Evolutionary conservation across 805 yeast genomes (phyloP), one percentile per base, ranked within the genome.

Genomic region (Kuraishia ogatae): DNA sequence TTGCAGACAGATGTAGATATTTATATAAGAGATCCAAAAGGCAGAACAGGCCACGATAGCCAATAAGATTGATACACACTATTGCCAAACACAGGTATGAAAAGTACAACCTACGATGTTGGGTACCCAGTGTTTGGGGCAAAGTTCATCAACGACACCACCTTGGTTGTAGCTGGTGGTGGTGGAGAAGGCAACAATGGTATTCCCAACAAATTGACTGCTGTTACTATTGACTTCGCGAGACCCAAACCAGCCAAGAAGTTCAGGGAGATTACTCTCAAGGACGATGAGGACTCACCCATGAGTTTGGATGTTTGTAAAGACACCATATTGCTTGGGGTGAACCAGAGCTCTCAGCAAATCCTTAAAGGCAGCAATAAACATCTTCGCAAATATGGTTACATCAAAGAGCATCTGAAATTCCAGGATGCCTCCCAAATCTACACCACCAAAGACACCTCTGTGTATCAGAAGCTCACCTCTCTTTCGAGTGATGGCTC

Each of bases 151-250:
- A 76, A 80, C 60, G 78, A 83, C 59, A 71, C 74, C 57, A 79
- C 84, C 1, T 67, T 92, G 26, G 68, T 91, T 52, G 86, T 86
- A 28, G 83, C 90, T 2, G 99, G 99, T 48, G 99, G 99, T 50
- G 97, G 97, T 29, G 98, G 97, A 24, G 96, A 89, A 67, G 96
- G 96, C 10, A 84, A 84, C 64, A 86, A 89, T 63, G 97, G 96
- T 29, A 83, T 90, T 55, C 87, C 92, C 48, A 93, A 93, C 69
- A 89, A 87, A 66, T 72, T 93, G 58, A 82, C 91, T 2, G 85
- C 86, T 1, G 67, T 87, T 48, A 74, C 76, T 53, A 69, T 75
- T 59, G 67, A 71, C 57, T 74, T 76, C 61, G 69, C 50, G 10
- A 50, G 51, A 17, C 48, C 71, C 54, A 69, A 68, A 26, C 61